Conservation (phyloP, 1,284 basidiomycete genomes). For the Cryptococcus maquisensis region DNA sequence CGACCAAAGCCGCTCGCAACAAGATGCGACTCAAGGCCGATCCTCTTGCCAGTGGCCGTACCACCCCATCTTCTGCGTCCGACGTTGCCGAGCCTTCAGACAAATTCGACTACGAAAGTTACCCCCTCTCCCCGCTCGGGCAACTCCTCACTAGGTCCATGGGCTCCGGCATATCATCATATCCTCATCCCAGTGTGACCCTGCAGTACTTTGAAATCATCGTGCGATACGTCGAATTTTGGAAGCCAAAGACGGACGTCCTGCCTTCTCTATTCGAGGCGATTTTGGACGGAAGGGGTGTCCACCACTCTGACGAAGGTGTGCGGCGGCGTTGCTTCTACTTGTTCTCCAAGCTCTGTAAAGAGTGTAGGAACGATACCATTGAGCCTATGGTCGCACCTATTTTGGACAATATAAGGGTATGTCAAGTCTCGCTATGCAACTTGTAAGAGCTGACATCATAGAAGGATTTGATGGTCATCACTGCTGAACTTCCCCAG, state of each 20-base stretch:
- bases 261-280: constrained; percentile 82
- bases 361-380: constrained; percentile 75
- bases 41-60: constrained; percentile 30
- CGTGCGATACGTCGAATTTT: constrained; percentile 91
- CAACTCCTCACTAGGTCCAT: constrained; percentile 83
- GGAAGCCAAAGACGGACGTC: constrained; percentile 82
- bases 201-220: constrained; percentile 92
- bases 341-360: constrained; percentile 89
- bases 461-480: constrained; percentile 51
- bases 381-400: constrained; percentile 65
- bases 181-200: constrained; percentile 81
- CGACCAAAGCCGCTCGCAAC: constrained; percentile 33
- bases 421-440: constrained; percentile 18
- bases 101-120: constrained; percentile 72
- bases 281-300: constrained; percentile 82
- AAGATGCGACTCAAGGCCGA: constrained; percentile 23
- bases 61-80: constrained; percentile 28
- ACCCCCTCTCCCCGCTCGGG: constrained; percentile 83
- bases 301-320: constrained; percentile 71
- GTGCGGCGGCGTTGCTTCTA: constrained; percentile 83
- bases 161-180: constrained; percentile 74
- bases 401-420: constrained; percentile 68
- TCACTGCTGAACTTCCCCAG: constrained; percentile 50
- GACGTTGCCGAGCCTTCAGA: constrained; percentile 53
- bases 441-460: constrained; percentile 1